Evolutionary conservation across 768 basidiomycete species (phyloP).

Genomic region (Suillus placidus): DNA sequence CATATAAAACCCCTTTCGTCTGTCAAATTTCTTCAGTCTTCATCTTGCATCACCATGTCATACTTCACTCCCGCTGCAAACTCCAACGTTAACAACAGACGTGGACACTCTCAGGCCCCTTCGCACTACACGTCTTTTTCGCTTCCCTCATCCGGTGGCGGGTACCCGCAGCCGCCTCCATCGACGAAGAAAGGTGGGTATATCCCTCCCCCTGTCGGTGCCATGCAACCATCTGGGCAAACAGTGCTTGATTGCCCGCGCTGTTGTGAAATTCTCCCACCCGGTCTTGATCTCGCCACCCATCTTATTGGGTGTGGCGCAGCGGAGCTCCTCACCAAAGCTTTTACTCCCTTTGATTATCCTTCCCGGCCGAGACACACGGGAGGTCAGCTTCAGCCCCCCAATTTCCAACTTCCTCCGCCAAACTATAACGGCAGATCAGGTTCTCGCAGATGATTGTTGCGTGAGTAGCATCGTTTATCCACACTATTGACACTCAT

Average conservation of each 20-base stretch:
- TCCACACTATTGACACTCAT: not conserved
- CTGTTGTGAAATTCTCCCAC: conserved; percentile 15
- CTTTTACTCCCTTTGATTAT: conserved; percentile 17
- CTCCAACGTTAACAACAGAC: not conserved
- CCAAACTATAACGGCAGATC: not conserved
- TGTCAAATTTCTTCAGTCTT: not conserved
- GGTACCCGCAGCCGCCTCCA: not conserved
- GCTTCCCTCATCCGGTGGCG: not conserved
- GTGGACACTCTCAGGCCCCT: not conserved
- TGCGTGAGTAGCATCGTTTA: not conserved
- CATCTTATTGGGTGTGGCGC: conserved; percentile 21
- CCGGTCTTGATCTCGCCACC: conserved; percentile 13
- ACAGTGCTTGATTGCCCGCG: conserved; percentile 15
- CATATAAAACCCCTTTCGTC: conserved; percentile 3
- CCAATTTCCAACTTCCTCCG: not conserved
- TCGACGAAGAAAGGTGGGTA: not conserved
- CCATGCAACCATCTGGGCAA: not conserved
- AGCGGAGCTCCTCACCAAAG: conserved; percentile 14
- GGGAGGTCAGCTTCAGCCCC: not conserved
- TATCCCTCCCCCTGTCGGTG: conserved; percentile 11
- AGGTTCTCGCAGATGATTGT: not conserved
- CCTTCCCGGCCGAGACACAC: not conserved
- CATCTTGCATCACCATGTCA: conserved; percentile 1
- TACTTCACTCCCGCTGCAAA: conserved; percentile 4
- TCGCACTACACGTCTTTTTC: not conserved